Evolutionary conservation across 345 rosid species (phyloP).

Genomic region (Durio zibethinus): DNA sequence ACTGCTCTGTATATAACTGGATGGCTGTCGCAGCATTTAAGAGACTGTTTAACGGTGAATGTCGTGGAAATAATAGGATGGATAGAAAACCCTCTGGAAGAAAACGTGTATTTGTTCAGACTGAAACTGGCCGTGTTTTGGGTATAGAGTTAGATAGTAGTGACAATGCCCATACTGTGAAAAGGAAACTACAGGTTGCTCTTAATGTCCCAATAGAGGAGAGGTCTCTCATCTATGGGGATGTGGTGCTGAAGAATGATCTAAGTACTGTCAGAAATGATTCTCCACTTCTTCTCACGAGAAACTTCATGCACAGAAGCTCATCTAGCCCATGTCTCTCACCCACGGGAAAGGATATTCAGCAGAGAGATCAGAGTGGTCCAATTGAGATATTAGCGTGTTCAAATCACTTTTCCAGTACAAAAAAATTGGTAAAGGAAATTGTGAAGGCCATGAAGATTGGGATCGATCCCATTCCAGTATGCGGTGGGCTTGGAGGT

Average conservation of each 20-base stretch:
- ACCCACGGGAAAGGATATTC: conserved; percentile 57
- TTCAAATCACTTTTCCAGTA: conserved; percentile 34
- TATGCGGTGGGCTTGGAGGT: conserved; percentile 72
- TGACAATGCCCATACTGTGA: conserved; percentile 74
- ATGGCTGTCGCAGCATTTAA: conserved; percentile 65
- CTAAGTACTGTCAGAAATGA: conserved; percentile 65
- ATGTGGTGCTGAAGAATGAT: conserved; percentile 59
- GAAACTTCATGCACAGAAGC: conserved; percentile 59
- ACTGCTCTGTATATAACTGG: conserved; percentile 52
- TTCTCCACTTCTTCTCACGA: conserved; percentile 62
- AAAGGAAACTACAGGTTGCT: conserved; percentile 69
- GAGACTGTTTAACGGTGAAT: conserved; percentile 49
- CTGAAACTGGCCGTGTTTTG: conserved; percentile 73
- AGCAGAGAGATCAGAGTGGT: conserved; percentile 57
- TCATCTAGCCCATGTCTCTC: conserved; percentile 80
- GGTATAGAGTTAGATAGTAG: conserved; percentile 73
- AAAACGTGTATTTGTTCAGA: conserved; percentile 76
- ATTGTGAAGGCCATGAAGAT: conserved; percentile 52
- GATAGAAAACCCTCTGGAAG: conserved; percentile 54
- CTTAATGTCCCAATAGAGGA: conserved; percentile 59
- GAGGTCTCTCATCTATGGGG: conserved; percentile 65
- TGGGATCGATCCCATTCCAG: conserved; percentile 65
- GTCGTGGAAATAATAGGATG: conserved; percentile 36
- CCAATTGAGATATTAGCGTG: conserved; percentile 65
- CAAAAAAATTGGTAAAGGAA: conserved; percentile 42